Conservation (phyloP, 83 land plant species). For the Picea abies region DNA sequence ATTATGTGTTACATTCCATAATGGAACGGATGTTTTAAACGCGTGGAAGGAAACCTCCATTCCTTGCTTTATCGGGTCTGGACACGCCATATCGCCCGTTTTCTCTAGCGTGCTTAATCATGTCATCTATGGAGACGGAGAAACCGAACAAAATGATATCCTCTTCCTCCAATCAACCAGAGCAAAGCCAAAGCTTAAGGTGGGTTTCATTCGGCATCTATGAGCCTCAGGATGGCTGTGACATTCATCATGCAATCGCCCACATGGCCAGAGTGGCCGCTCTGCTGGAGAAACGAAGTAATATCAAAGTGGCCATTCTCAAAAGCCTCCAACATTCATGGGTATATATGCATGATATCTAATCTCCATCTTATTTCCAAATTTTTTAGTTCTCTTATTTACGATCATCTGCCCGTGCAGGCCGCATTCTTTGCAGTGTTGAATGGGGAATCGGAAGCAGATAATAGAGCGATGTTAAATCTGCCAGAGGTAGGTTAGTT, state of each 20-base stretch:
- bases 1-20: no score
- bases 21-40: no score
- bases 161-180: background rate
- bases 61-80: background rate
- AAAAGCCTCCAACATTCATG: background rate
- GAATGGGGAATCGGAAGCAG: background rate
- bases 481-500: background rate
- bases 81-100: no score
- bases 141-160: background rate
- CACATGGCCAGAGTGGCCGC: background rate
- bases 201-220: slow-evolving; percentile 1
- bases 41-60: no score
- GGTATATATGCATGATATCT: background rate
- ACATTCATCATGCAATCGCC: background rate
- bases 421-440: background rate
- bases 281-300: background rate
- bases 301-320: background rate
- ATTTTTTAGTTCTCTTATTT: no score
- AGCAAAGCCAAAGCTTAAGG: no score
- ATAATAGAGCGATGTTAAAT: background rate
- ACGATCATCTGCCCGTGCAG: background rate
- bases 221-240: background rate
- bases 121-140: no score
- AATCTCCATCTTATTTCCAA: no score
- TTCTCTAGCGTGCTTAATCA: no score